A percentile compares a stretch with the other conserved stretches of the same genome.
Conservation (phyloP, 805 yeast genomes). For the Candida sonorensis region DNA sequence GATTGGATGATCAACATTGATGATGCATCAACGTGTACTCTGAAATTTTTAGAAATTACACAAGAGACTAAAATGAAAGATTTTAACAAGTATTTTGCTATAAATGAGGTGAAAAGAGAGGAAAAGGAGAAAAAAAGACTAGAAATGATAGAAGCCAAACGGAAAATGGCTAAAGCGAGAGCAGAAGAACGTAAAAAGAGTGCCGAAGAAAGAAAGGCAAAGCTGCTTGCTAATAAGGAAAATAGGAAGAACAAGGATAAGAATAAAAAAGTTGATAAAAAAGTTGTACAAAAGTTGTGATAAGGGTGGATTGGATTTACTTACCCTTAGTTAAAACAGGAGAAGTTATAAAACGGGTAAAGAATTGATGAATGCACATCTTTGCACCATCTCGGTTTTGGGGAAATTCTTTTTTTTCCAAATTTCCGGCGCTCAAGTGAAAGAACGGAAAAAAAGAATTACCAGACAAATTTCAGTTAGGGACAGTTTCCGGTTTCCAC, state of each 20-base stretch:
- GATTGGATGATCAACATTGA: conserved; percentile 57
- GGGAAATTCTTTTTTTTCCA: too few relatives aligned
- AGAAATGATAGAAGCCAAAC: conserved; percentile 7
- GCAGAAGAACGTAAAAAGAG: conserved; percentile 16
- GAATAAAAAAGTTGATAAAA: too few relatives aligned
- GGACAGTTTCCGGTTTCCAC: too few relatives aligned
- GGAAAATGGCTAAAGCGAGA: conserved; percentile 14
- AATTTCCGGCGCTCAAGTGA: too few relatives aligned
- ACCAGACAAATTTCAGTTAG: too few relatives aligned
- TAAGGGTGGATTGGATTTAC: background rate
- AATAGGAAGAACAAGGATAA: too few relatives aligned
- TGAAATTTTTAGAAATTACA: conserved; percentile 18
- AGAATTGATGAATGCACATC: too few relatives aligned
- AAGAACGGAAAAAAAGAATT: too few relatives aligned
- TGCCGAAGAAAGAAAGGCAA: conserved; percentile 18
- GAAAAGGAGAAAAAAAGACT: conserved; percentile 4
- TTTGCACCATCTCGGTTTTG: too few relatives aligned
- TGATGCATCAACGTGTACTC: conserved; percentile 24
- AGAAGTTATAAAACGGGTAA: background rate
- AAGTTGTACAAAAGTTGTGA: background rate
- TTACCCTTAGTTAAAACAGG: too few relatives aligned
- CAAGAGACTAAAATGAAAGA: conserved; percentile 17
- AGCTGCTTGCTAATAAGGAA: conserved; percentile 2
- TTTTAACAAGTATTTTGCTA: conserved; percentile 14
- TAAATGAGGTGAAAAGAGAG: conserved; percentile 6